These are phyloP conservation scores for Amanita phalloides DNA, from an alignment of 768 basidiomycete species.

Conservation along the genomic window DNA sequence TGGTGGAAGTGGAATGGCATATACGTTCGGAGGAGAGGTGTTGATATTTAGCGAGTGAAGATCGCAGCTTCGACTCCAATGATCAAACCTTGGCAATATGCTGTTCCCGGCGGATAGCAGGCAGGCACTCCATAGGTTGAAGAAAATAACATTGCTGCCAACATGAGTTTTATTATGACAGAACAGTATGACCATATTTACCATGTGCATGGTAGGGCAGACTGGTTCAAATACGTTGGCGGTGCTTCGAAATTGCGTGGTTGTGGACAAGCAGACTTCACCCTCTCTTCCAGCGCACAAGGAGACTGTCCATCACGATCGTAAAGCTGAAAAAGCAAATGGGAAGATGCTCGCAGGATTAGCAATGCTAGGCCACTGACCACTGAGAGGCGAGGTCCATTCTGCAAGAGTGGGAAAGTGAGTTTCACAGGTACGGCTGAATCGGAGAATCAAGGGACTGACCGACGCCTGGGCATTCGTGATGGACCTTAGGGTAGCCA, in stretches of 20 bases:
- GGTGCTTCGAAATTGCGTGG: neutral
- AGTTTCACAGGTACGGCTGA: too few relatives aligned
- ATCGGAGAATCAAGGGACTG: neutral
- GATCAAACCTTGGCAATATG: neutral
- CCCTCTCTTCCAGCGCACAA: neutral
- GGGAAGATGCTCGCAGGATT: neutral
- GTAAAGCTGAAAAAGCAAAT: neutral
- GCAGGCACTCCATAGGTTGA: conserved; percentile 6
- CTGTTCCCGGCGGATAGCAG: neutral
- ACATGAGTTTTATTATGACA: neutral
- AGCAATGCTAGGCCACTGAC: neutral
- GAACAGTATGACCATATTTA: neutral
- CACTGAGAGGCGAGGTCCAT: neutral
- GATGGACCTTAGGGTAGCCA: neutral
- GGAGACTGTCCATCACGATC: neutral
- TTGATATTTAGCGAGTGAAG: neutral
- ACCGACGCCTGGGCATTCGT: neutral
- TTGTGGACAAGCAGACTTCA: neutral
- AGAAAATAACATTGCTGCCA: conserved; percentile 3
- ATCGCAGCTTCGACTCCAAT: neutral
- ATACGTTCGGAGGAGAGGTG: neutral
- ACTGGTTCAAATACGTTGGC: neutral
- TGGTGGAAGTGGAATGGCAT: neutral
- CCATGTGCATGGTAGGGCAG: conserved; percentile 1
- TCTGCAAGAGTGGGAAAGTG: too few relatives aligned